These are phyloP conservation scores for Allantophomopsis cytisporea DNA, from an alignment of 2,329 filamentous ascomycete genomes.

Conservation along the genomic window DNA sequence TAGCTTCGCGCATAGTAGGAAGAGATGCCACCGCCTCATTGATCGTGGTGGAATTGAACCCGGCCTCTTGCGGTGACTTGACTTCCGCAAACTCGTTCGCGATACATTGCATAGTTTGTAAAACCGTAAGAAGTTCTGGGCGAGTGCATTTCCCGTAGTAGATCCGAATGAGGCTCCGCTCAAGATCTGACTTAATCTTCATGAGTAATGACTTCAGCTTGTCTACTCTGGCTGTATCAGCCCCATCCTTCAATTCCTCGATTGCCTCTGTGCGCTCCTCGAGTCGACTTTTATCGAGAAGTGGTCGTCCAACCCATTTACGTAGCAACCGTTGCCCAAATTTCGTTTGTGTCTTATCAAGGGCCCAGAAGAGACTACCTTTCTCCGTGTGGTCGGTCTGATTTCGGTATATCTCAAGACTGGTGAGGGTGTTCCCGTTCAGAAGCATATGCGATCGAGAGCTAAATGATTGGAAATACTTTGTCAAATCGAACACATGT, in stretches of 20 bases:
- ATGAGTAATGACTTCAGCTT: constrained; percentile 59
- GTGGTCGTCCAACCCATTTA: constrained; percentile 87
- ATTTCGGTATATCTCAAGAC: constrained; percentile 91
- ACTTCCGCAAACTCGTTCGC: constrained; percentile 61
- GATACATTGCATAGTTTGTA: constrained; percentile 77
- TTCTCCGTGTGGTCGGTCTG: constrained; percentile 75
- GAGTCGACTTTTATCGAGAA: constrained; percentile 62
- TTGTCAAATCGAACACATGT: constrained; percentile 90
- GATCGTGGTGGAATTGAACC: constrained; percentile 60
- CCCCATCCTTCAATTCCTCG: constrained; percentile 65
- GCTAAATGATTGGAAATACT: constrained; percentile 94
- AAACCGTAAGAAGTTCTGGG: constrained; percentile 70
- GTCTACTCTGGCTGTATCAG: constrained; percentile 54
- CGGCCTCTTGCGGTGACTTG: constrained; percentile 48
- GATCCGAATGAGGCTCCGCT: constrained; percentile 85
- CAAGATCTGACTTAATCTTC: constrained; percentile 67
- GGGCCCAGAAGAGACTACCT: constrained; percentile 88
- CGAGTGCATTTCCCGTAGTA: constrained; percentile 95
- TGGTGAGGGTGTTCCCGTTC: constrained; percentile 88
- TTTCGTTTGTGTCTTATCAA: constrained; percentile 82
- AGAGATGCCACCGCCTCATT: constrained; percentile 60
- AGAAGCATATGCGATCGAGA: constrained; percentile 90
- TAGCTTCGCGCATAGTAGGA: constrained; percentile 60
- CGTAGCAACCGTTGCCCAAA: constrained; percentile 79
- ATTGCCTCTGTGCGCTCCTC: constrained; percentile 75